phyloP scores from a whole-genome alignment of 2,329 filamentous ascomycete genomes.

The Botrytis cinerea region DNA sequence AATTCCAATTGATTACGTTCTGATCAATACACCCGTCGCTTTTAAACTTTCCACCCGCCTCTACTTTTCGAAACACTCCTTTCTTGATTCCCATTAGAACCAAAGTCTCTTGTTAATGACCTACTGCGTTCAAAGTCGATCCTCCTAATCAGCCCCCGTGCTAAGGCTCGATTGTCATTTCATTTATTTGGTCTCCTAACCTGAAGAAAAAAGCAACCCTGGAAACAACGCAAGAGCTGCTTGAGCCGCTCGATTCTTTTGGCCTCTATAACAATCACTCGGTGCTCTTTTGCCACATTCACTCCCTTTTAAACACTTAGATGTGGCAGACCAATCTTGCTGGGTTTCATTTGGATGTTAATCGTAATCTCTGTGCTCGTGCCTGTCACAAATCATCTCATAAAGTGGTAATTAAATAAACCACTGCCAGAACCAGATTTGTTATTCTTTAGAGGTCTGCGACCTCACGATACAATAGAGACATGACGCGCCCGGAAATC shows the following conservation, averaged over 20 bases:
- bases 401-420: constrained; percentile 13
- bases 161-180: constrained; percentile 7
- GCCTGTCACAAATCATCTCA: constrained; percentile 20
- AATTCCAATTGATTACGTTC: not conserved
- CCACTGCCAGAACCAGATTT: not conserved
- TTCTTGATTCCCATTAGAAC: constrained; percentile 8
- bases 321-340: constrained; percentile 23
- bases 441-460: constrained; percentile 18
- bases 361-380: constrained; percentile 24
- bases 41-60: not conserved
- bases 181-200: constrained; percentile 12
- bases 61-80: not conserved
- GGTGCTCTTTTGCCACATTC: constrained; percentile 1
- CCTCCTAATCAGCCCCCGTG: constrained; percentile 14
- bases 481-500: constrained; percentile 57
- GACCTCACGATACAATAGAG: constrained; percentile 11
- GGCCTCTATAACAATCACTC: constrained; percentile 4
- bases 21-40: not conserved
- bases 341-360: constrained; percentile 25
- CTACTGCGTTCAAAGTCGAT: constrained; percentile 17
- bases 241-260: constrained; percentile 19
- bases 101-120: constrained; percentile 4
- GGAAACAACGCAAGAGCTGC: not conserved
- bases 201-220: constrained; percentile 13
- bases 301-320: constrained; percentile 20